These are phyloP conservation scores for Fusarium beomiforme DNA, from an alignment of 2,329 filamentous ascomycete species.

Conservation along the genomic window DNA sequence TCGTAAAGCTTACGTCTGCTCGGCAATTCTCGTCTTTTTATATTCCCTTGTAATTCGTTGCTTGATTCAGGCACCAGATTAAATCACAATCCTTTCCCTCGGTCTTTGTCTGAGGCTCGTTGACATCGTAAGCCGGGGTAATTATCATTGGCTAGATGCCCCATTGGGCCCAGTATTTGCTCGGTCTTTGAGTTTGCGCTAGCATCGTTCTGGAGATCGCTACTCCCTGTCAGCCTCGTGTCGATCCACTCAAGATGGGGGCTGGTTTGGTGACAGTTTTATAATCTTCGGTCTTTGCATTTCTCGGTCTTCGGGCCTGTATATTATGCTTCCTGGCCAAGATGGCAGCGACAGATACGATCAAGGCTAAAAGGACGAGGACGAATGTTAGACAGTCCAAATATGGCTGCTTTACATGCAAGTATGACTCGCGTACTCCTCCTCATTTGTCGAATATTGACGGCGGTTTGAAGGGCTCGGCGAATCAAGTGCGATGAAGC, in stretches of 20 bases:
- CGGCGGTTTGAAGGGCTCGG: constrained; percentile 10
- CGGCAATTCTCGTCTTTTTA: too few species aligned
- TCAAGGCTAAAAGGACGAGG: constrained; percentile 26
- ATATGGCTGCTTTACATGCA: constrained; percentile 38
- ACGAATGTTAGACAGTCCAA: constrained; percentile 39
- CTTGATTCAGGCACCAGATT: neutral
- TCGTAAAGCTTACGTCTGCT: neutral
- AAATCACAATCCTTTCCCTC: neutral
- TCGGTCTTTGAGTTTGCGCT: constrained; percentile 16
- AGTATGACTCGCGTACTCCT: constrained; percentile 9
- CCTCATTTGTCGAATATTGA: neutral
- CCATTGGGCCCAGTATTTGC: neutral
- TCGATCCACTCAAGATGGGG: neutral
- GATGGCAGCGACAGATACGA: neutral
- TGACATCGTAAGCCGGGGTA: neutral
- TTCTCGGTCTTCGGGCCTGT: constrained; percentile 5
- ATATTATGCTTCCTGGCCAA: too few species aligned
- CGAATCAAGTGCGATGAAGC: constrained; percentile 37
- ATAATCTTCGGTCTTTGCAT: constrained; percentile 17
- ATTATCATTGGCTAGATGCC: rapidly evolving
- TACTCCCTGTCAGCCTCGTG: neutral
- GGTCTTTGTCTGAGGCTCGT: constrained; percentile 3
- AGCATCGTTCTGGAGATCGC: neutral
- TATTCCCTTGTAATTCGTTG: neutral
- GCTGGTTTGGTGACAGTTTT: neutral